A percentile compares a stretch with the other conserved stretches of the same genome.
Evolutionary conservation across 2,329 filamentous ascomycete species (phyloP).

Genomic region (Epichloe coenophiala): DNA sequence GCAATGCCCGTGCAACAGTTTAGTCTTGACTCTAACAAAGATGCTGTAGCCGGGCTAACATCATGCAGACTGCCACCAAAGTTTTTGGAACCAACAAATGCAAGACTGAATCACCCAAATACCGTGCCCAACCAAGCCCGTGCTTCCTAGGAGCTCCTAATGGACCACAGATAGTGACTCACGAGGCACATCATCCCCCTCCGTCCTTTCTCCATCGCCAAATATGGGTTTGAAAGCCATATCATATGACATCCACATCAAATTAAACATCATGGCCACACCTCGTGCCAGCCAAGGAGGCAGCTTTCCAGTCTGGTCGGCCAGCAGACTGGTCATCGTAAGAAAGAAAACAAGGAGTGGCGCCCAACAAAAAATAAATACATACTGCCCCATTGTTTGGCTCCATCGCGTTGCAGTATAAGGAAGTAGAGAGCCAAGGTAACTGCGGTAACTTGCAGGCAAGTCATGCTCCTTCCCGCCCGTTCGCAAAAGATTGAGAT

Average conservation of each 20-base stretch:
- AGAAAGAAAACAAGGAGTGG: conserved; percentile 44
- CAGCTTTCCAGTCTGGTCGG: conserved; percentile 51
- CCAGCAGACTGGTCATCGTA: conserved; percentile 29
- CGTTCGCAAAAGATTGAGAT: conserved; percentile 64
- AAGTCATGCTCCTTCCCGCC: conserved; percentile 73
- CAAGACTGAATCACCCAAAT: too few relatives aligned
- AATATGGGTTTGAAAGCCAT: conserved; percentile 44
- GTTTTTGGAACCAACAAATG: too few relatives aligned
- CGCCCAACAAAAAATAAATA: conserved; percentile 47
- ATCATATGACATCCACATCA: conserved; percentile 34
- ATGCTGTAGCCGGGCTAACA: too few relatives aligned
- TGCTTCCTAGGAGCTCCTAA: too few relatives aligned
- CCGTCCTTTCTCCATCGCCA: conserved; percentile 71
- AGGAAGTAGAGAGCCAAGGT: conserved; percentile 53
- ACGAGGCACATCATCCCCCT: conserved; percentile 5
- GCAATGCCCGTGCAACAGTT: too few relatives aligned
- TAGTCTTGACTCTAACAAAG: too few relatives aligned
- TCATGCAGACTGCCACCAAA: too few relatives aligned
- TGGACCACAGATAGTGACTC: too few relatives aligned
- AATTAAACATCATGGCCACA: conserved; percentile 37
- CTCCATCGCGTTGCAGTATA: conserved; percentile 55
- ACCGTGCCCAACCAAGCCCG: too few relatives aligned
- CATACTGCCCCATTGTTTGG: conserved; percentile 50
- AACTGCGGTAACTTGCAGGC: conserved; percentile 62
- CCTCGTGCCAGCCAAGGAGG: conserved; percentile 52